phyloP scores from a whole-genome alignment of 2,329 filamentous ascomycete genomes.

The Botrytis fragariae region DNA sequence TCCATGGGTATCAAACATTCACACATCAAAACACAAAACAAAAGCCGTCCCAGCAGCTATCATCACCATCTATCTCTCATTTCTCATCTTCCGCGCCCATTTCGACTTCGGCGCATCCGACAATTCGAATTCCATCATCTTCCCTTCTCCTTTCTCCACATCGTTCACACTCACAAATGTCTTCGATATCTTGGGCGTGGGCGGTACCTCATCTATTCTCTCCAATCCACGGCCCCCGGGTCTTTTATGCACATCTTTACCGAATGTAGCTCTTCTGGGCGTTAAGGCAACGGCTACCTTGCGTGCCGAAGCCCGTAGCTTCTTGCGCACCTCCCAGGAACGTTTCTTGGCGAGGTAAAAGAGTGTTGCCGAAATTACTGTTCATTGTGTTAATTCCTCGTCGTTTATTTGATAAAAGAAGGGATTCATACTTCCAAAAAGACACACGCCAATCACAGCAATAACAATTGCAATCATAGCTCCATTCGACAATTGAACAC shows the following conservation, averaged over 20 bases:
- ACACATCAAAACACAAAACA: constrained; percentile 12
- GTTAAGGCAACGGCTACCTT: constrained; percentile 61
- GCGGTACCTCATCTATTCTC: constrained; percentile 55
- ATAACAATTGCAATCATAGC: constrained; percentile 73
- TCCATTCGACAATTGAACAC: constrained; percentile 63
- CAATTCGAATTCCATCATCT: constrained; percentile 37
- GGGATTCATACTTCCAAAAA: constrained; percentile 63
- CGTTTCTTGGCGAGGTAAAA: constrained; percentile 82
- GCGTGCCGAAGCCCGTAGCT: constrained; percentile 64
- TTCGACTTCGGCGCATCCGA: constrained; percentile 37
- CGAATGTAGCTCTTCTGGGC: constrained; percentile 60
- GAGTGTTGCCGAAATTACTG: constrained; percentile 52
- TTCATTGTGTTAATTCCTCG: constrained; percentile 12
- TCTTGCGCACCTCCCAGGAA: constrained; percentile 76
- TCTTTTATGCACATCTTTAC: constrained; percentile 51
- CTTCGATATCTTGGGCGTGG: constrained; percentile 51
- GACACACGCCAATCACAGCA: constrained; percentile 63
- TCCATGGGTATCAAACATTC: constrained; percentile 5
- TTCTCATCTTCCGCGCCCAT: constrained; percentile 31
- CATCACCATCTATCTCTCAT: background rate
- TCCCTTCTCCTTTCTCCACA: constrained; percentile 54
- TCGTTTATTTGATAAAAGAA: background rate
- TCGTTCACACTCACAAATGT: constrained; percentile 46
- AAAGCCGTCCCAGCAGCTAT: constrained; percentile 16
- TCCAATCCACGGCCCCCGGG: constrained; percentile 45